Evolutionary conservation across 139 green algal species (phyloP).

Genomic region (Closterium sp.): DNA sequence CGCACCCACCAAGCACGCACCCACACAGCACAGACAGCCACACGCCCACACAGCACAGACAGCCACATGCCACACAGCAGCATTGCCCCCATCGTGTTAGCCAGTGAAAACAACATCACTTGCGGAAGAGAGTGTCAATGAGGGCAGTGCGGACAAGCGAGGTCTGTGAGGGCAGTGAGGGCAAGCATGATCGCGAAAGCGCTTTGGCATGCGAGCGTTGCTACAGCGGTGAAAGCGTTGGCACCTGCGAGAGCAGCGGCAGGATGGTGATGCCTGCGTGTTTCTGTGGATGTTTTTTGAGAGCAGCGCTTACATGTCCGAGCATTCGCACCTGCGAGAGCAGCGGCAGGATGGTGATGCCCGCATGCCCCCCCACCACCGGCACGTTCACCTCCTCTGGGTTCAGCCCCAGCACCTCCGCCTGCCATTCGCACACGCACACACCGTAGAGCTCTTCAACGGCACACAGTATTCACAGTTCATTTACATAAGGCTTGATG

Average conservation of each 20-base stretch:
- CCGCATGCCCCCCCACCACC: conserved; percentile 95
- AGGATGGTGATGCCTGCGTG: conserved; percentile 98
- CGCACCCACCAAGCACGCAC: background rate
- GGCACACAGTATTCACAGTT: too few relatives aligned
- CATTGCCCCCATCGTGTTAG: background rate
- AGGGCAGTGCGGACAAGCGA: too few relatives aligned
- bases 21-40: background rate
- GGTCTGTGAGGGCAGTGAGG: too few relatives aligned
- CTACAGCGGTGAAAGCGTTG: too few relatives aligned
- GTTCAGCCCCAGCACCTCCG: conserved; percentile 70
- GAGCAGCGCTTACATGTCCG: too few relatives aligned
- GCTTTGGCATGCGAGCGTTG: too few relatives aligned
- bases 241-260: conserved; percentile 93
- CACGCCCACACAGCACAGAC: background rate
- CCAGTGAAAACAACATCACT: too few relatives aligned
- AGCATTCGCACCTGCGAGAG: conserved; percentile 81
- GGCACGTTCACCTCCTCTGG: conserved; percentile 87
- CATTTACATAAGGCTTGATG: too few relatives aligned
- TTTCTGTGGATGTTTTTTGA: too few relatives aligned
- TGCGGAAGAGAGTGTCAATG: too few relatives aligned
- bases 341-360: conserved; percentile 97
- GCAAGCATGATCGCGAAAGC: too few relatives aligned
- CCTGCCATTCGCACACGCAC: conserved; percentile 21
- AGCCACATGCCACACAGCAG: background rate
- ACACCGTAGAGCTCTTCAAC: too few relatives aligned